Base-by-base conservation (phyloP, 2,329 filamentous ascomycete genomes). In the Colletotrichum salicis region DNA sequence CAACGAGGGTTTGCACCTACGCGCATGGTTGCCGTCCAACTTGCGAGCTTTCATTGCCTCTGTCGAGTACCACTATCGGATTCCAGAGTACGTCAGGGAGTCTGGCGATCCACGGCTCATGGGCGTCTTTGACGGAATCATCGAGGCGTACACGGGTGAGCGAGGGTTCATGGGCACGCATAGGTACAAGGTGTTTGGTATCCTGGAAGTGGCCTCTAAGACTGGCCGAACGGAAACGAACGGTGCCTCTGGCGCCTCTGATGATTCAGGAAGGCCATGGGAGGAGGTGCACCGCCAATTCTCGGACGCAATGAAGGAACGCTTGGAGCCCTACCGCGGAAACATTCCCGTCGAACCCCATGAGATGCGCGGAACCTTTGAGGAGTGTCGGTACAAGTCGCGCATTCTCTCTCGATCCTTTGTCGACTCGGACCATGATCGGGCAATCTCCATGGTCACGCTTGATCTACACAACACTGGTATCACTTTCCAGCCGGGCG, bases 111-210 rank as follows among this genome's bases (percentile, higher is more conserved):
- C 83, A 0, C 80, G 85, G 12, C 79, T 89, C 0, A 85, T 87
- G 76, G 87, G 87, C 3, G 86, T 88, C 0, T 72, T 88, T 1
- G 86, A 88, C 68, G 87, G 86, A 0, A 87, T 88, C 2, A 82
- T 89, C 1, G 87, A 89, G 74, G 86, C 86, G 0, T 89, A 88
- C 72, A 85, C 86, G 0, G 87, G 87, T 0, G 86, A 88, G 73
- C 81, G 86, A 24, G 87, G 87, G 0, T 89, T 88, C 75, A 87
- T 89, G 86, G 86, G 87, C 5, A 85, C 84, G 0, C 87, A 89
- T 74, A 79, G 86, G n/a, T 88, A 88, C 76, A 89, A 89, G 75
- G 87, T 89, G 5, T 89, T 87, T 73, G 87, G 86, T 1, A 86
- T 89, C 33, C 82, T 88, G 0, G 86, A 88, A 69, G 84, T 88